phyloP scores from a whole-genome alignment of 176 grass and related monocot genomes.

The Oryza brachyantha region DNA sequence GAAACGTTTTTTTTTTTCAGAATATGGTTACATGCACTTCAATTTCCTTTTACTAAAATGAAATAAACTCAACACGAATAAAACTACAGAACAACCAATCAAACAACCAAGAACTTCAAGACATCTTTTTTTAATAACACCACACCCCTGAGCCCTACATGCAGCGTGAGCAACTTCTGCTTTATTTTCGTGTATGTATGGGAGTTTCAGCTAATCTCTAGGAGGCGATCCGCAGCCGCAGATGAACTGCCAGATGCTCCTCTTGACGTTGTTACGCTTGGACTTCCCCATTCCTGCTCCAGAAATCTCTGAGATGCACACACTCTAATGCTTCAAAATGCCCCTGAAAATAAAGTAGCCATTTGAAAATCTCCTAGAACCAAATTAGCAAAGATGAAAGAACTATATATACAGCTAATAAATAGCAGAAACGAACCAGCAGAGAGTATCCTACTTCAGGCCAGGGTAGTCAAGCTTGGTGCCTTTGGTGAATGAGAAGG shows the following conservation, averaged over 20 bases:
- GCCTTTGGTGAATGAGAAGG: not conserved
- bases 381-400: not conserved
- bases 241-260: constrained; percentile 42
- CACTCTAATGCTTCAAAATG: not conserved
- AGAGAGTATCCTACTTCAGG: too few relatives aligned
- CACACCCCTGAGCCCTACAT: not conserved
- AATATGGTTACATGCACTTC: not conserved
- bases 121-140: not conserved
- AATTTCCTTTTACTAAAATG: not conserved
- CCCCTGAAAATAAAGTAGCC: not conserved
- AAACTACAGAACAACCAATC: not conserved
- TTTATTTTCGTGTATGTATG: not conserved
- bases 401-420: not conserved
- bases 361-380: not conserved
- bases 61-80: not conserved
- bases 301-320: not conserved
- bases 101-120: constrained; percentile 9
- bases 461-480: constrained; percentile 2
- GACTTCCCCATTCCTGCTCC: constrained; percentile 12
- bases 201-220: not conserved
- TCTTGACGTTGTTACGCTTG: constrained; percentile 42
- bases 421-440: not conserved
- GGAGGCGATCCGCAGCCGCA: constrained; percentile 29
- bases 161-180: not conserved
- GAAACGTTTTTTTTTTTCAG: not conserved